Percentiles rank a stretch among this genome's conserved stretches.
Conservation (phyloP, 176 grass and related monocot species). For the Ananas comosus region DNA sequence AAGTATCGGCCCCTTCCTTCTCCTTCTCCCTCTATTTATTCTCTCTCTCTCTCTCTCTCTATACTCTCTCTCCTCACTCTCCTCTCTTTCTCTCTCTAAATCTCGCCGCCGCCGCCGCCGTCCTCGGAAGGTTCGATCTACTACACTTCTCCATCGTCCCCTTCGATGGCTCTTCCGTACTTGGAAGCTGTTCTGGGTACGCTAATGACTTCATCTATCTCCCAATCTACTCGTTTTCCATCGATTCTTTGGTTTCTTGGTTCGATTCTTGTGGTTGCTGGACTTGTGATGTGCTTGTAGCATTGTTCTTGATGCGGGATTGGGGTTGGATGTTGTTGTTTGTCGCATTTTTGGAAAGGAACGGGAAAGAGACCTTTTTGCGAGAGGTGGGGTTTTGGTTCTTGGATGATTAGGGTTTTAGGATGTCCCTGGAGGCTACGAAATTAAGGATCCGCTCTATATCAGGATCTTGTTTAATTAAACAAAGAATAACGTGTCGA, state of each 20-base stretch:
- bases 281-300: neutral
- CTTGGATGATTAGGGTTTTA: neutral
- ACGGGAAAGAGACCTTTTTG: neutral
- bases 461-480: neutral
- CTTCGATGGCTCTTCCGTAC: neutral
- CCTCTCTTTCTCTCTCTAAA: slow-evolving; percentile 1
- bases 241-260: neutral
- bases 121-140: no score
- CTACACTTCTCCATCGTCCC: neutral
- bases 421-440: neutral
- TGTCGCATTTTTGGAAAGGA: neutral
- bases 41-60: neutral
- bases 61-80: neutral
- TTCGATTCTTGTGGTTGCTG: neutral
- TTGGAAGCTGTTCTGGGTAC: neutral
- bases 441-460: neutral
- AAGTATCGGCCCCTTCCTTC: no score
- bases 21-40: no score
- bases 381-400: neutral
- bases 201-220: neutral
- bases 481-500: neutral
- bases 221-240: neutral
- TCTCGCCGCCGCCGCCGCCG: neutral
- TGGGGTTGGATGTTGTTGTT: neutral
- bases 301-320: neutral